A percentile compares a stretch with the other conserved stretches of the same genome.
phyloP scores from a whole-genome alignment of 208 protist genomes.

The Trypanosoma scelopori region DNA sequence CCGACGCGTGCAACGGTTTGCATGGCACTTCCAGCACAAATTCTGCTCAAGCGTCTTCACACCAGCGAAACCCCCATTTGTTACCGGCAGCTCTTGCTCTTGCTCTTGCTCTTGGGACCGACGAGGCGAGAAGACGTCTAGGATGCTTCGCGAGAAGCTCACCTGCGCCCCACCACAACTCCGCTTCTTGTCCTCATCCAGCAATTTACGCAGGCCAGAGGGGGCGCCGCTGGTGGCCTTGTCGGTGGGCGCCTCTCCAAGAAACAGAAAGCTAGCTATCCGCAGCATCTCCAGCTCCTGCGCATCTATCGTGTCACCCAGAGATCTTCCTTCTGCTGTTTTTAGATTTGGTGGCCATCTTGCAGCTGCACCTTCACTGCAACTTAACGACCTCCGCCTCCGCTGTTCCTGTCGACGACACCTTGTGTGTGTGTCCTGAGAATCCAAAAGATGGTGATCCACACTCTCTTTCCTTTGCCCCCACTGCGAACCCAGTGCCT shows the following conservation, averaged over 20 bases:
- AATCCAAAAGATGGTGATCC: neutral
- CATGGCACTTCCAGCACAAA: constrained; percentile 26
- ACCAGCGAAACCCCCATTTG: neutral
- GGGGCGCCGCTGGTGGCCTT: neutral
- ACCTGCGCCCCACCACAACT: neutral
- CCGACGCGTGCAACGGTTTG: neutral
- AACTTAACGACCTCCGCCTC: too few species aligned
- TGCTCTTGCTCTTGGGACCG: neutral
- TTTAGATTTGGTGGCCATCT: too few species aligned
- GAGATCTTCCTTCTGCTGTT: neutral
- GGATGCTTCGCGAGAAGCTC: constrained; percentile 15
- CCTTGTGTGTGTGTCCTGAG: too few species aligned
- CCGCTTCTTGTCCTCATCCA: neutral
- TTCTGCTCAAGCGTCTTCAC: neutral
- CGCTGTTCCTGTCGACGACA: too few species aligned
- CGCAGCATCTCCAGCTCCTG: constrained; percentile 14
- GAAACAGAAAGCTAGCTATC: constrained; percentile 11
- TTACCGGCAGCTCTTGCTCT: neutral
- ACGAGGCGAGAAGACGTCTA: constrained; percentile 17
- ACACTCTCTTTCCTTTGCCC: neutral
- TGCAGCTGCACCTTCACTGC: too few species aligned
- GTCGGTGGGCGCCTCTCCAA: neutral
- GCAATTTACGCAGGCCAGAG: neutral
- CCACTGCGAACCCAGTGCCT: neutral
- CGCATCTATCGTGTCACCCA: neutral